A percentile compares a stretch with the other conserved stretches of the same genome.
phyloP scores from a whole-genome alignment of 805 yeast species.

The Candida piceae region DNA sequence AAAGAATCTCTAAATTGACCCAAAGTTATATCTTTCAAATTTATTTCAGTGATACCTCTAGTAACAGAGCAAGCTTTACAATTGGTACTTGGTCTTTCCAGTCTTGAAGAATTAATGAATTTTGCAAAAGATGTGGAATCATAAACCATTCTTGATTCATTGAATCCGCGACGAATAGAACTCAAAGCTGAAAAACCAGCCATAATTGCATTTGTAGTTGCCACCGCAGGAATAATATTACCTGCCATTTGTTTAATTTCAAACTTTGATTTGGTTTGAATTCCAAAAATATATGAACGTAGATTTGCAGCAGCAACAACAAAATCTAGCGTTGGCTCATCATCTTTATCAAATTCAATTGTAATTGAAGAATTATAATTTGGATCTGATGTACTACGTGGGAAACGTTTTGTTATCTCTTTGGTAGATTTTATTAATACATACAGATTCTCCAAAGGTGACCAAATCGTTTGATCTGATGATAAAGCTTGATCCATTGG shows the following conservation, averaged over 20 bases:
- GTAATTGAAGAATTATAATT: no score
- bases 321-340: constrained; percentile 82
- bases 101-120: constrained; percentile 57
- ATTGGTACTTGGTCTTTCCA: constrained; percentile 58
- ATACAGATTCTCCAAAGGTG: constrained; percentile 53
- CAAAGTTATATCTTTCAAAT: constrained; percentile 33
- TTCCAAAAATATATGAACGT: constrained; percentile 64
- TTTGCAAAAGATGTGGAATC: constrained; percentile 52
- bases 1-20: constrained; percentile 48
- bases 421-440: constrained; percentile 49
- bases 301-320: constrained; percentile 83
- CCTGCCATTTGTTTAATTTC: constrained; percentile 95
- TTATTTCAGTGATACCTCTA: constrained; percentile 44
- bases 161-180: constrained; percentile 44
- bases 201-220: constrained; percentile 93
- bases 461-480: constrained; percentile 47
- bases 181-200: constrained; percentile 83
- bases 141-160: constrained; percentile 43
- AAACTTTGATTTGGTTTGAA: constrained; percentile 70
- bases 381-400: no score
- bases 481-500: not conserved
- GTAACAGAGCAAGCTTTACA: constrained; percentile 65
- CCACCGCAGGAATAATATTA: constrained; percentile 96
- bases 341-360: constrained; percentile 88
- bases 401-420: constrained; percentile 45